phyloP scores from a whole-genome alignment of 2,329 filamentous ascomycete genomes.

The Coniochaeta prunicola region DNA sequence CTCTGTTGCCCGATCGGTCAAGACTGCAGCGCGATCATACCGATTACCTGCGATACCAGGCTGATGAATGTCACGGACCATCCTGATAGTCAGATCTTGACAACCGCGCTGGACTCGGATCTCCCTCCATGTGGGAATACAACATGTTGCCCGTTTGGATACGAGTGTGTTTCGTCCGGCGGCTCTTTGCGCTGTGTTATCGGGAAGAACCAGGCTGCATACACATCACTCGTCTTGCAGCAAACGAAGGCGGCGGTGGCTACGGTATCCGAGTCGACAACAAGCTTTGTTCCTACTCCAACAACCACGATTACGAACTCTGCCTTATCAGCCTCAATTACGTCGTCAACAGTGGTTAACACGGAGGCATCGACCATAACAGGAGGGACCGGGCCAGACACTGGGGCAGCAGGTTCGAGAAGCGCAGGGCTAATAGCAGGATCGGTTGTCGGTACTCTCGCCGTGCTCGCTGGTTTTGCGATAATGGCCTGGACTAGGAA shows the following conservation, averaged over 20 bases:
- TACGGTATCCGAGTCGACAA: not conserved
- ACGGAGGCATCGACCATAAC: not conserved
- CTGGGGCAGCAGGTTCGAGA: not conserved
- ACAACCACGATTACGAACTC: not conserved
- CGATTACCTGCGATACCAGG: conserved; percentile 10
- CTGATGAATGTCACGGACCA: conserved; percentile 8
- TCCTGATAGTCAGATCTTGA: conserved; percentile 7
- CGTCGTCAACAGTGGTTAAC: not conserved
- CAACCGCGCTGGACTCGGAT: conserved; percentile 5
- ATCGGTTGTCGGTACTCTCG: not conserved
- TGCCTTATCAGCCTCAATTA: not conserved
- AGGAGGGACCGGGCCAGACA: not conserved
- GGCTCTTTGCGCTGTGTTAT: not conserved
- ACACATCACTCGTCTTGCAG: not conserved
- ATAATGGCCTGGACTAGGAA: not conserved
- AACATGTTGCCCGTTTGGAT: conserved; percentile 14
- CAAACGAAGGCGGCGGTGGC: not conserved
- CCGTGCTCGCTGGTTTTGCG: not conserved
- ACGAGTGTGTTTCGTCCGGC: not conserved
- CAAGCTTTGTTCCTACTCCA: not conserved
- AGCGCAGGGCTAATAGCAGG: not conserved
- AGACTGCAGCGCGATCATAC: conserved; percentile 6
- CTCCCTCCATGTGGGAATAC: conserved; percentile 7
- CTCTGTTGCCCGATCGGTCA: conserved; percentile 10
- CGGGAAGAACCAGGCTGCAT: not conserved